Conservation (phyloP, 2,329 filamentous ascomycete species). For the Coniochaeta sp. region DNA sequence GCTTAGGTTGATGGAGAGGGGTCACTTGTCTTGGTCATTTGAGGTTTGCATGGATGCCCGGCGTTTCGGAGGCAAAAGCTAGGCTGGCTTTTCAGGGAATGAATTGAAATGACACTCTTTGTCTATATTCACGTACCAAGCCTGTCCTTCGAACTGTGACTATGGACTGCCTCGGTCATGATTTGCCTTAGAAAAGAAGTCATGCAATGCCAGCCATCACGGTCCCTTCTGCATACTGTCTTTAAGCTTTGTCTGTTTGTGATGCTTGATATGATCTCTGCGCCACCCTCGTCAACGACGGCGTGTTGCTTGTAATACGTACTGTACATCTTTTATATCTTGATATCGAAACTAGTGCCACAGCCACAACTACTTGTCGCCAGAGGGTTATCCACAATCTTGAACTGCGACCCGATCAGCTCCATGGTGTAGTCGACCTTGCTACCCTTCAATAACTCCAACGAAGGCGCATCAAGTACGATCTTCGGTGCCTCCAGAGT, state of each 20-base stretch:
- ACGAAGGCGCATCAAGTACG: constrained; percentile 78
- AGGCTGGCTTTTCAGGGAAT: constrained; percentile 20
- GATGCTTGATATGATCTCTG: not conserved
- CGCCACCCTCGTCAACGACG: not conserved
- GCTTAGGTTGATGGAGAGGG: constrained; percentile 12
- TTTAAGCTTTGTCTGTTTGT: not conserved
- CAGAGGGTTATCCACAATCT: constrained; percentile 86
- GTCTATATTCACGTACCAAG: constrained; percentile 8
- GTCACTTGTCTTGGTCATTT: constrained; percentile 18
- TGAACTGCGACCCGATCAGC: constrained; percentile 83
- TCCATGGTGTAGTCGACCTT: constrained; percentile 97
- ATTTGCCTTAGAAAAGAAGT: not conserved
- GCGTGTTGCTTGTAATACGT: no score
- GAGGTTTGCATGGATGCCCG: constrained; percentile 22
- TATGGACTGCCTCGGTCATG: constrained; percentile 9
- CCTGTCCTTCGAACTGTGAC: constrained; percentile 6
- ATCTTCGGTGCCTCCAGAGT: constrained; percentile 57
- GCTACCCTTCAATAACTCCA: constrained; percentile 86
- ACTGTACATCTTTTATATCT: constrained; percentile 40
- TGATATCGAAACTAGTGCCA: constrained; percentile 95
- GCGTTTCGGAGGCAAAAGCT: constrained; percentile 24
- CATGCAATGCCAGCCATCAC: constrained; percentile 1
- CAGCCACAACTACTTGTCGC: constrained; percentile 95
- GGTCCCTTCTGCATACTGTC: not conserved
- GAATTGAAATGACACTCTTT: constrained; percentile 19